phyloP scores from a whole-genome alignment of 2,329 filamentous ascomycete species.

The Aureobasidium sp. region DNA sequence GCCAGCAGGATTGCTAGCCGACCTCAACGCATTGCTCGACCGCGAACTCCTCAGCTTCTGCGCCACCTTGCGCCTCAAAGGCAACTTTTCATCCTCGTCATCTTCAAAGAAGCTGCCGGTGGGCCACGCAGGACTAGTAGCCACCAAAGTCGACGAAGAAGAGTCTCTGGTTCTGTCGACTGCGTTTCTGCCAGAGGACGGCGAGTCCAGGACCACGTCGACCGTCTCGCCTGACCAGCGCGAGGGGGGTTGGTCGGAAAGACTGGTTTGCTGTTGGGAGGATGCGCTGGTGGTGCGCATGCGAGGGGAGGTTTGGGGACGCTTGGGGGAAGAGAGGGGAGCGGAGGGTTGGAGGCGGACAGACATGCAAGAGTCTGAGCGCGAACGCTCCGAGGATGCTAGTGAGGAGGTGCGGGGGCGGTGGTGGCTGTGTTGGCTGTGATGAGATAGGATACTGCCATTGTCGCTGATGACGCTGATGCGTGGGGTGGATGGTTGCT shows the following conservation, averaged over 20 bases:
- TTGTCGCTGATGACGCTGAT: conserved; percentile 1
- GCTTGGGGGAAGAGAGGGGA: not conserved
- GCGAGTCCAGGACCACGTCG: not conserved
- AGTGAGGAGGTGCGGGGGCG: not conserved
- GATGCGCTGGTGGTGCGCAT: conserved; percentile 4
- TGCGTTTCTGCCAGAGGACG: not conserved
- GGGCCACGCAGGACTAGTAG: conserved; percentile 2
- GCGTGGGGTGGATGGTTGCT: not conserved
- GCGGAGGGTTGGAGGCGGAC: conserved; percentile 4
- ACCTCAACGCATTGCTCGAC: not conserved
- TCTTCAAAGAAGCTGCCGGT: conserved; percentile 13
- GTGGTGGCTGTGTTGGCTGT: not conserved
- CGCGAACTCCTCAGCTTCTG: not conserved
- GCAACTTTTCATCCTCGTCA: conserved; percentile 8
- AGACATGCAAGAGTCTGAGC: conserved; percentile 13
- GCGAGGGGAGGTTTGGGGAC: conserved; percentile 8
- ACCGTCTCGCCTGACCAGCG: conserved; percentile 13
- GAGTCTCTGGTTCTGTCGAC: not conserved
- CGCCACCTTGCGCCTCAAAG: conserved; percentile 6
- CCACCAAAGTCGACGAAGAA: not conserved
- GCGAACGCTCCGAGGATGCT: conserved; percentile 7
- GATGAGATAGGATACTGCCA: not conserved
- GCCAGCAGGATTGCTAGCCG: not conserved
- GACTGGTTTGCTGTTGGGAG: not conserved
- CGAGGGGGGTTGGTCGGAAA: not conserved